Evolutionary conservation across 306 rosid genomes (phyloP).

Genomic region (Dalbergia cochinchinensis): DNA sequence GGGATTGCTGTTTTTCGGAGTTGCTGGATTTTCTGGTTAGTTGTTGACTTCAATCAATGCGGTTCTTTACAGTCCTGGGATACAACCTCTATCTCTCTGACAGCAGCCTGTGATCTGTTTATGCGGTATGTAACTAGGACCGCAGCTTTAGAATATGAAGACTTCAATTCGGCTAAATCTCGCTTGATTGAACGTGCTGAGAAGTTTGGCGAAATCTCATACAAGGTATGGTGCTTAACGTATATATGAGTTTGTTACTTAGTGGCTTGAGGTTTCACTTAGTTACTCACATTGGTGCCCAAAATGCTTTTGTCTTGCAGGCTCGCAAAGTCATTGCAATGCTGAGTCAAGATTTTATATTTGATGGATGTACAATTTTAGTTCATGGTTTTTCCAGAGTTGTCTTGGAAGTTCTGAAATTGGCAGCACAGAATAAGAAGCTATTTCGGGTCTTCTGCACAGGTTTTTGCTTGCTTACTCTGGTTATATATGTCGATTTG

Average conservation of each 20-base stretch:
- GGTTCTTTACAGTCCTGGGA: conserved; percentile 75
- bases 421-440: conserved; percentile 84
- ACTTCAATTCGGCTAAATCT: conserved; percentile 83
- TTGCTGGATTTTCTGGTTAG: conserved; percentile 18
- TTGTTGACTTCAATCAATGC: background rate
- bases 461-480: conserved; percentile 56
- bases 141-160: conserved; percentile 91
- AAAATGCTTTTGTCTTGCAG: conserved; percentile 53
- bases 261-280: background rate
- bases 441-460: conserved; percentile 91
- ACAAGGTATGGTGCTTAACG: conserved; percentile 60
- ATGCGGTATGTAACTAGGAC: conserved; percentile 92
- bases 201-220: conserved; percentile 91
- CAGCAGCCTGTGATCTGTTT: conserved; percentile 94
- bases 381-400: conserved; percentile 97
- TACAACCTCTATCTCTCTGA: conserved; percentile 87
- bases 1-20: background rate
- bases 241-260: background rate
- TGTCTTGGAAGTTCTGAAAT: conserved; percentile 80
- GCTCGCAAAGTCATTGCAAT: conserved; percentile 92
- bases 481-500: background rate
- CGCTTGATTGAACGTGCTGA: conserved; percentile 99
- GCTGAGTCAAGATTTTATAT: conserved; percentile 92
- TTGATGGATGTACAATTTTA: conserved; percentile 90
- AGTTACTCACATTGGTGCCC: background rate